A percentile compares a stretch with the other conserved stretches of the same genome.
Evolutionary conservation across 208 protist species (phyloP).

Genomic region (Endotrypanum monterogeii): DNA sequence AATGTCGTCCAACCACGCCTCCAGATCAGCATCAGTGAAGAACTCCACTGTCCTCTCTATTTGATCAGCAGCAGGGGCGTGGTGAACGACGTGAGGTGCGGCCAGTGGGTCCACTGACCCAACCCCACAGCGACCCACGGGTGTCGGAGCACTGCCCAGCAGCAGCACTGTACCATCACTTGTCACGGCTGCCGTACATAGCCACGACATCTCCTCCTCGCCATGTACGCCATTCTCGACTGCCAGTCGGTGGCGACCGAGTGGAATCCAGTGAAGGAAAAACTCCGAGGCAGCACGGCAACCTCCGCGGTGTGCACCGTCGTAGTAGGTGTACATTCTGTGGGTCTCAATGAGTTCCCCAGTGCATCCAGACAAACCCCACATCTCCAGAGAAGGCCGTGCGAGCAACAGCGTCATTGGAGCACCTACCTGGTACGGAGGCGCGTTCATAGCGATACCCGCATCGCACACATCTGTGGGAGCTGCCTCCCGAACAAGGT

Average conservation of each 20-base stretch:
- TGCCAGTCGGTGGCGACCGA: constrained; percentile 36
- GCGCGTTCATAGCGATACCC: constrained; percentile 38
- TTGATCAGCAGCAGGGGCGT: neutral
- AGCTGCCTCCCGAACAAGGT: constrained; percentile 39
- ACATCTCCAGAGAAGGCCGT: constrained; percentile 49
- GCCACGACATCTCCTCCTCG: constrained; percentile 29
- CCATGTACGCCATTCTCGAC: constrained; percentile 12
- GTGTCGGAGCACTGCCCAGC: constrained; percentile 25
- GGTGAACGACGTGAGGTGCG: neutral
- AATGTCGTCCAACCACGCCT: constrained; percentile 55
- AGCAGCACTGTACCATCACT: constrained; percentile 45
- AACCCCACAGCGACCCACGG: neutral
- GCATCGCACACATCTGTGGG: constrained; percentile 50
- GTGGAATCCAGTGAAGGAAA: constrained; percentile 43
- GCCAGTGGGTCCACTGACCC: neutral
- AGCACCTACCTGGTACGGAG: constrained; percentile 20
- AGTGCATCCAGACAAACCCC: constrained; percentile 40
- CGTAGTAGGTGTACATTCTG: constrained; percentile 28
- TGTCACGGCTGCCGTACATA: constrained; percentile 42
- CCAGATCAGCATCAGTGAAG: constrained; percentile 24
- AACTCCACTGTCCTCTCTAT: constrained; percentile 3
- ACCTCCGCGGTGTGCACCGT: constrained; percentile 21
- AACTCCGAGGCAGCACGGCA: constrained; percentile 39
- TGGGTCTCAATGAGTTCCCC: constrained; percentile 40
- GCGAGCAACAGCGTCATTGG: constrained; percentile 42